Percentiles rank a stretch among this genome's conserved stretches.
phyloP scores from a whole-genome alignment of 257 asterid species.

The Solanum pinnatisectum region DNA sequence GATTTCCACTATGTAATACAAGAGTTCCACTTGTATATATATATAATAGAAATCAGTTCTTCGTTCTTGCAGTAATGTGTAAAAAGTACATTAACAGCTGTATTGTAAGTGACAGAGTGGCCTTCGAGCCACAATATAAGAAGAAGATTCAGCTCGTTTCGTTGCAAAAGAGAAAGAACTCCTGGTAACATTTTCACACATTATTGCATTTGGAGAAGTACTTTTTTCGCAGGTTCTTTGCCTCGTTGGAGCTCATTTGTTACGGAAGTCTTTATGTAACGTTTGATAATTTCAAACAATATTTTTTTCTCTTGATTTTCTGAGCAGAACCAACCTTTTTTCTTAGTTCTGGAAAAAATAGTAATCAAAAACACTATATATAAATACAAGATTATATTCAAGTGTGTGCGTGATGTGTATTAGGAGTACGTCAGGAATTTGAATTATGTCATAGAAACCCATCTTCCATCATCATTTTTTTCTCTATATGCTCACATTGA shows the following conservation, averaged over 20 bases:
- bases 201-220: neutral
- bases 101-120: neutral
- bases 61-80: neutral
- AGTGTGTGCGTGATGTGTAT: no score
- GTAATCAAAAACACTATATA: no score
- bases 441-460: no score
- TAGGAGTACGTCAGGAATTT: no score
- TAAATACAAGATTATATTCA: no score
- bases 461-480: no score
- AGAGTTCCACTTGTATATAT: neutral
- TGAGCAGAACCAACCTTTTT: no score
- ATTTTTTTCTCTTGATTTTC: no score
- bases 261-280: neutral
- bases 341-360: no score
- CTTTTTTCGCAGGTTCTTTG: neutral
- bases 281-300: neutral
- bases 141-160: neutral
- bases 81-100: neutral
- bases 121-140: neutral
- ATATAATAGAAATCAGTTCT: neutral
- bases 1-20: constrained; percentile 3
- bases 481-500: no score
- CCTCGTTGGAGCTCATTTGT: neutral
- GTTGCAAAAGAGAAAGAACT: neutral
- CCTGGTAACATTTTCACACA: neutral